Evolutionary conservation across 164 flowering plant genomes (phyloP).

Genomic region (Chimonanthus praecox): DNA sequence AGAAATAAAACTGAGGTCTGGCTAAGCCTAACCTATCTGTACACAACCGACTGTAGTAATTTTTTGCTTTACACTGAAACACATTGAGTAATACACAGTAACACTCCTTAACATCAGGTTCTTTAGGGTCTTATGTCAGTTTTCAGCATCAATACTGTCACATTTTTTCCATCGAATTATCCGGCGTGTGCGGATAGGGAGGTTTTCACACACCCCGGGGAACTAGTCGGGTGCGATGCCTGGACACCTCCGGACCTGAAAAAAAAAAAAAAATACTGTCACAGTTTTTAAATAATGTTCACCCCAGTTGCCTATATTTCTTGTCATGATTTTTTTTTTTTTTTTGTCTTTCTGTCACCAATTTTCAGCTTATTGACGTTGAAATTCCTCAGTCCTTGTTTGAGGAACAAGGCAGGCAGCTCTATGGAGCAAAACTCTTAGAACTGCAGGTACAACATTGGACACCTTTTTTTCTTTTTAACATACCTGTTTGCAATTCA

Average conservation of each 20-base stretch:
- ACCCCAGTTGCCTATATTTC: not conserved
- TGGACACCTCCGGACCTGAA: too few relatives aligned
- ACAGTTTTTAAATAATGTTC: not conserved
- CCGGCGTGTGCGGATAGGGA: not conserved
- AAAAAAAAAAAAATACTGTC: not conserved
- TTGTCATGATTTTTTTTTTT: not conserved
- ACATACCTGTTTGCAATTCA: not conserved
- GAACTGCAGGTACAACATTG: conserved; percentile 60
- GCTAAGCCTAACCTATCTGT: too few relatives aligned
- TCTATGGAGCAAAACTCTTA: conserved; percentile 81
- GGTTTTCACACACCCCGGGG: too few relatives aligned
- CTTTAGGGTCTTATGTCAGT: too few relatives aligned
- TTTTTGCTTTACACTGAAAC: too few relatives aligned
- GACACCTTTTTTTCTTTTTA: not conserved
- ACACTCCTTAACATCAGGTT: too few relatives aligned
- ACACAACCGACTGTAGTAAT: too few relatives aligned
- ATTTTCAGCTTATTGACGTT: conserved; percentile 75
- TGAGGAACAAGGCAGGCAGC: conserved; percentile 91
- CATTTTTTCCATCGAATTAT: not conserved
- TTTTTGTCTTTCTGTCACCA: not conserved
- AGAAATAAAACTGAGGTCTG: too few relatives aligned
- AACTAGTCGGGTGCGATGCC: too few relatives aligned
- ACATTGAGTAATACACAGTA: too few relatives aligned
- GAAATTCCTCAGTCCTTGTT: conserved; percentile 75
- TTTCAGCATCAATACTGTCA: not conserved